These are phyloP conservation scores for Termitomyces sp. DNA, from an alignment of 768 basidiomycete genomes.

Conservation along the genomic window DNA sequence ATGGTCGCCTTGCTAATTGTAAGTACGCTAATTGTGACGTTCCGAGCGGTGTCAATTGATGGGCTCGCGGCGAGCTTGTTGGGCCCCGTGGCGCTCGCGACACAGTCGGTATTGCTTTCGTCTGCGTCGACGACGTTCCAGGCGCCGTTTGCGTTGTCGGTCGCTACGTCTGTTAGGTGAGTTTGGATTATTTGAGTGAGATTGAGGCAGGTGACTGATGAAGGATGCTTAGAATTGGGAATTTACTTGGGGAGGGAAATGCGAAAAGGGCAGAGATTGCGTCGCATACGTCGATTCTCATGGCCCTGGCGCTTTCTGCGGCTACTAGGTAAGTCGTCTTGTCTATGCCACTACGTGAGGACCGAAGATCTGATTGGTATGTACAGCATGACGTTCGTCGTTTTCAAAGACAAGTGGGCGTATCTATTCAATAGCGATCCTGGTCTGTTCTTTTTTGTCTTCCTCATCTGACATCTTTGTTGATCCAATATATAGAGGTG, in stretches of 20 bases:
- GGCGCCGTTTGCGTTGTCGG: constrained; percentile 77
- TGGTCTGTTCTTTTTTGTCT: constrained; percentile 31
- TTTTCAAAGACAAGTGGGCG: constrained; percentile 67
- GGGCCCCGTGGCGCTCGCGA: constrained; percentile 78
- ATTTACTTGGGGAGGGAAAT: constrained; percentile 81
- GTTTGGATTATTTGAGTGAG: constrained; percentile 8
- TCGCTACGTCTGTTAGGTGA: constrained; percentile 84
- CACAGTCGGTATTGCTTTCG: constrained; percentile 82
- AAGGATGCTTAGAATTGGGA: constrained; percentile 63
- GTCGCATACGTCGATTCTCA: constrained; percentile 59
- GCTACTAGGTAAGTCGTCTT: constrained; percentile 53
- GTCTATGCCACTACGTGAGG: neutral
- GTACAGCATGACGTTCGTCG: constrained; percentile 49
- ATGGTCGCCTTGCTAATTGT: constrained; percentile 60
- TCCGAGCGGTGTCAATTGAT: constrained; percentile 26
- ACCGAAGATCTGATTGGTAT: neutral
- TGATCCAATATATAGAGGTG: constrained; percentile 36
- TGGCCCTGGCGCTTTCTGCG: constrained; percentile 65
- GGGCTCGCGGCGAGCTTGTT: constrained; percentile 56
- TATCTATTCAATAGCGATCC: constrained; percentile 73
- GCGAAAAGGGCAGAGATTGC: constrained; percentile 70
- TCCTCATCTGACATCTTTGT: neutral
- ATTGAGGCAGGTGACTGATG: neutral
- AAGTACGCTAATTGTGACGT: constrained; percentile 29
- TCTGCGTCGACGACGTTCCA: constrained; percentile 80